Evolutionary conservation across 208 protist genomes (phyloP).

Genomic region (Trypanosoma cruzi): DNA sequence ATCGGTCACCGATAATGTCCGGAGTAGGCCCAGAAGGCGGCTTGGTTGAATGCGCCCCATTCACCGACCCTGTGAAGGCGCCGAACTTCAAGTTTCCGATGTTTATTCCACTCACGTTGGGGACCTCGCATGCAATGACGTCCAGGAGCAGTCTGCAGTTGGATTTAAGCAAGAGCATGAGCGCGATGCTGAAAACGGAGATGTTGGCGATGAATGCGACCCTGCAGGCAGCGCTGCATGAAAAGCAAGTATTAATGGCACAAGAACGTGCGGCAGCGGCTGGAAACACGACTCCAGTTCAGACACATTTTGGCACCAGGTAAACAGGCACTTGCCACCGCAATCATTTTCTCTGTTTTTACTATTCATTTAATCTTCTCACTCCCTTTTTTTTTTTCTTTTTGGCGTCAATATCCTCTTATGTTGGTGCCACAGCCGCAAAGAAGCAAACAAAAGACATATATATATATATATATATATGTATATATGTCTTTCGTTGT

Average conservation of each 20-base stretch:
- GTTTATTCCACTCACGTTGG: constrained; percentile 18
- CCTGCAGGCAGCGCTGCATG: constrained; percentile 44
- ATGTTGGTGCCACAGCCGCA: too few relatives aligned
- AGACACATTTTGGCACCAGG: neutral
- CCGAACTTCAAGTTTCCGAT: neutral
- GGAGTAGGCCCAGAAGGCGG: neutral
- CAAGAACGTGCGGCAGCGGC: constrained; percentile 2
- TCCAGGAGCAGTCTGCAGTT: neutral
- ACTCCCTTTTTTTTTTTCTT: neutral
- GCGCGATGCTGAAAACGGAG: constrained; percentile 29
- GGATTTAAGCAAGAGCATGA: neutral
- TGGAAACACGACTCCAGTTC: neutral
- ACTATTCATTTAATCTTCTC: neutral
- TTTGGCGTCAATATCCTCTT: neutral
- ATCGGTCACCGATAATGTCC: neutral
- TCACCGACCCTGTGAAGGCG: neutral
- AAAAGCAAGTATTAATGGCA: constrained; percentile 37
- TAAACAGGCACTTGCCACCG: neutral
- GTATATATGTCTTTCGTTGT: too few relatives aligned
- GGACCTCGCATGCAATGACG: neutral
- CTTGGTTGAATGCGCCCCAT: neutral
- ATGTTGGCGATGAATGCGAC: constrained; percentile 36
- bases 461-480: too few relatives aligned
- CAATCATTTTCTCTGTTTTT: neutral
- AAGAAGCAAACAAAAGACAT: too few relatives aligned